Evolutionary conservation across 345 rosid genomes (phyloP).

Genomic region (Brassica rapa): DNA sequence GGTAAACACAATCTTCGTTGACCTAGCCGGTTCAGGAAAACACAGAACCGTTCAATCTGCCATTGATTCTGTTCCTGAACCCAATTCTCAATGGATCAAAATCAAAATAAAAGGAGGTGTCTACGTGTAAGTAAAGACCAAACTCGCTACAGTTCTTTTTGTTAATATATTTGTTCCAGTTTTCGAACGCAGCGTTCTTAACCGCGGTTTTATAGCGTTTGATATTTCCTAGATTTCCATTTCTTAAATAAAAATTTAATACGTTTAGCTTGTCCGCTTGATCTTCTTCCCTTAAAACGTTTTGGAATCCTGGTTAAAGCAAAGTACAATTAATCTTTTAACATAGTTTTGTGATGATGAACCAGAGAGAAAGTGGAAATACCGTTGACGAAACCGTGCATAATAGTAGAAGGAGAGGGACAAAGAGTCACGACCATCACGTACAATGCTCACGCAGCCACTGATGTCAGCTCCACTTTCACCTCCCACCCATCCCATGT

Average conservation of each 20-base stretch:
- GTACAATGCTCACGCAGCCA: constrained; percentile 36
- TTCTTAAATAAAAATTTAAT: background rate
- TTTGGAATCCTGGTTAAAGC: background rate
- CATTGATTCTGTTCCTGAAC: constrained; percentile 24
- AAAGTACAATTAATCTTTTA: background rate
- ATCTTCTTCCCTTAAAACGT: background rate
- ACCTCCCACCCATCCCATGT: constrained; percentile 43
- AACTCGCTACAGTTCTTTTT: background rate
- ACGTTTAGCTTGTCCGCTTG: background rate
- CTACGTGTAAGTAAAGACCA: constrained; percentile 36
- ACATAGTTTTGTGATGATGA: constrained; percentile 7
- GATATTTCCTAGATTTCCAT: background rate
- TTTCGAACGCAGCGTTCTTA: constrained; percentile 5
- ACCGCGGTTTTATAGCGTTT: constrained; percentile 18
- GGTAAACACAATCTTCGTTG: constrained; percentile 36
- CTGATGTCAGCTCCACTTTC: constrained; percentile 53
- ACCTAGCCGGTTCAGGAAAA: constrained; percentile 21
- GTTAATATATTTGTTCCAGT: background rate
- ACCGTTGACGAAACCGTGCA: constrained; percentile 44
- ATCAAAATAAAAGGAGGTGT: constrained; percentile 41
- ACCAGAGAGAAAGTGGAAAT: constrained; percentile 52
- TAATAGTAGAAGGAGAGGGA: constrained; percentile 45
- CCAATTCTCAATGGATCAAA: constrained; percentile 37
- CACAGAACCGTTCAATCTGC: constrained; percentile 32
- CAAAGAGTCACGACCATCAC: constrained; percentile 39